Evolutionary conservation across 805 yeast species (phyloP).

Genomic region (Clavispora carvajalis): DNA sequence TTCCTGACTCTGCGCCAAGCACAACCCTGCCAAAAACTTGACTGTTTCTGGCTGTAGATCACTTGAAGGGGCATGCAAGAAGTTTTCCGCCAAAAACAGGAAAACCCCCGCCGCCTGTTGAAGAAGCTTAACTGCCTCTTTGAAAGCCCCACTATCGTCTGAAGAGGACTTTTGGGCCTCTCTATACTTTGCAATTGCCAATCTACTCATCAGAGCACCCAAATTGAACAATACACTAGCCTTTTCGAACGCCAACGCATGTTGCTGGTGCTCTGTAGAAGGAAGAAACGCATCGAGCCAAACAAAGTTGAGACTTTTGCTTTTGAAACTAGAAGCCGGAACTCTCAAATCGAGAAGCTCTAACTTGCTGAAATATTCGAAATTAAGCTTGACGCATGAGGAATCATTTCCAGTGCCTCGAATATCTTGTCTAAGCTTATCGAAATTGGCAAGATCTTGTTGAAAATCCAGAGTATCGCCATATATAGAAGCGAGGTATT

Average conservation of each 20-base stretch:
- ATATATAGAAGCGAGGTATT: conserved; percentile 55
- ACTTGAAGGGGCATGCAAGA: conserved; percentile 80
- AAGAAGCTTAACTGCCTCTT: conserved; percentile 53
- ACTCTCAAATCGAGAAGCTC: conserved; percentile 75
- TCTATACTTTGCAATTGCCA: conserved; percentile 34
- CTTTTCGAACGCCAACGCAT: conserved; percentile 83
- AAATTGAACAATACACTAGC: conserved; percentile 78
- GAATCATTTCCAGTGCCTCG: conserved; percentile 42
- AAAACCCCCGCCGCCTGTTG: conserved; percentile 79
- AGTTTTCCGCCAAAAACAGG: conserved; percentile 68
- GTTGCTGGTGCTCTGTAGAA: conserved; percentile 52
- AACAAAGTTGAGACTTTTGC: conserved; percentile 50
- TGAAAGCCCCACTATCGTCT: conserved; percentile 41
- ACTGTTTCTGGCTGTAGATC: conserved; percentile 72
- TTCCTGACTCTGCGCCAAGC: conserved; percentile 89
- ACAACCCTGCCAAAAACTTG: conserved; percentile 54
- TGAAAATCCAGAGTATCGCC: conserved; percentile 57
- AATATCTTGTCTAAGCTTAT: conserved; percentile 56
- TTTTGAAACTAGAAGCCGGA: conserved; percentile 53
- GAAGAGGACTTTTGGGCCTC: conserved; percentile 22
- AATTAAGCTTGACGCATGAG: conserved; percentile 50
- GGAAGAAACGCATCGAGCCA: conserved; percentile 75
- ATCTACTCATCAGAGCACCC: conserved; percentile 55
- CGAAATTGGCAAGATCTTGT: conserved; percentile 49
- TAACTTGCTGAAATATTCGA: conserved; percentile 72